A percentile compares a stretch with the other conserved stretches of the same genome.
Conservation (phyloP, 768 basidiomycete genomes). For the Dictyophora rubrovolvata region DNA sequence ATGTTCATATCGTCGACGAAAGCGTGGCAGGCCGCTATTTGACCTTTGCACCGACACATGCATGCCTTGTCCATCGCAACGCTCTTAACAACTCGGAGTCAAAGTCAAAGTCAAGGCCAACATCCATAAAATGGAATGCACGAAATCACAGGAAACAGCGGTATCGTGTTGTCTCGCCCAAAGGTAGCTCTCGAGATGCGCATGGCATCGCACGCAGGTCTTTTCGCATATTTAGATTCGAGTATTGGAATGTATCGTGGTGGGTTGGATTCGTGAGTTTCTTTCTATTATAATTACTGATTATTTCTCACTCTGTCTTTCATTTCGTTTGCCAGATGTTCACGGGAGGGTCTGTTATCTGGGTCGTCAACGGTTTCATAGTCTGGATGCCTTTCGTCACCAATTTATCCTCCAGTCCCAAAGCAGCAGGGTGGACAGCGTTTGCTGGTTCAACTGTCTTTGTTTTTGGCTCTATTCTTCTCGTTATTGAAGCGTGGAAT, state of each 20-base stretch:
- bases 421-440: constrained; percentile 36
- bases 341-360: constrained; percentile 34
- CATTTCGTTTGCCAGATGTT: constrained; percentile 18
- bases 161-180: background rate
- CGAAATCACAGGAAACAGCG: background rate
- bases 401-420: constrained; percentile 17
- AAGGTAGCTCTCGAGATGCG: background rate
- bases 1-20: too few species aligned
- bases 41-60: background rate
- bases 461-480: constrained; percentile 42
- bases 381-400: constrained; percentile 39
- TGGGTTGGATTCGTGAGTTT: background rate
- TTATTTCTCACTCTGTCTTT: background rate
- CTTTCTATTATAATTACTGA: background rate
- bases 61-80: background rate
- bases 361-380: constrained; percentile 50
- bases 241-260: constrained; percentile 3
- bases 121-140: background rate
- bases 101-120: too few species aligned
- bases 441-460: constrained; percentile 55
- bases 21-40: too few species aligned
- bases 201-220: background rate
- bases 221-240: background rate
- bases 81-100: background rate
- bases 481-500: constrained; percentile 47